Conservation (phyloP, 2,329 filamentous ascomycete genomes). For the Venturia oleaginea region DNA sequence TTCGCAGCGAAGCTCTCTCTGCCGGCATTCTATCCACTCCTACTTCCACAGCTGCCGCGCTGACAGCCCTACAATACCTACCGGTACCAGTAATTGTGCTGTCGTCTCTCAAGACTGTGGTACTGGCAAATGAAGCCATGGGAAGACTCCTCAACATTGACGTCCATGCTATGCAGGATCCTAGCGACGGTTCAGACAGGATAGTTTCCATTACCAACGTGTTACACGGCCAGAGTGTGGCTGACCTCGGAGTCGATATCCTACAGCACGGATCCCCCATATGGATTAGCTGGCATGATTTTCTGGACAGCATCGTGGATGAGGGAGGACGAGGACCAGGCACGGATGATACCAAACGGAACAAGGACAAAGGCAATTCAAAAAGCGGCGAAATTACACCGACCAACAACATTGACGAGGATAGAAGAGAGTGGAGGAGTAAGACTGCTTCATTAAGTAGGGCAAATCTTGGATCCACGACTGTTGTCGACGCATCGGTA, state of each 20-base stretch:
- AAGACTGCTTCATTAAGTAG: slow-evolving; percentile 22
- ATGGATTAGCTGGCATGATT: slow-evolving; percentile 43
- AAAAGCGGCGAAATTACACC: slow-evolving; percentile 13
- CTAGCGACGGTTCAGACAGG: slow-evolving; percentile 23
- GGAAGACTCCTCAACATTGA: slow-evolving; percentile 57
- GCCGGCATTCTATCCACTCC: neutral
- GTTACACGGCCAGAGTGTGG: slow-evolving; percentile 56
- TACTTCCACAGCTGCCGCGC: slow-evolving; percentile 27
- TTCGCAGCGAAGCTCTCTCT: slow-evolving; percentile 12
- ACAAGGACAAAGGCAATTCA: slow-evolving; percentile 15
- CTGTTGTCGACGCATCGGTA: slow-evolving; percentile 51
- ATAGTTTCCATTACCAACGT: slow-evolving; percentile 44
- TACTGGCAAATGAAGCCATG: slow-evolving; percentile 69
- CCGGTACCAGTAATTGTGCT: slow-evolving; percentile 64
- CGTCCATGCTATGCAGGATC: slow-evolving; percentile 27
- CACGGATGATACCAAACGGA: slow-evolving; percentile 4
- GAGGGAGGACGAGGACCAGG: slow-evolving; percentile 21
- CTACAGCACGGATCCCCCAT: slow-evolving; percentile 54
- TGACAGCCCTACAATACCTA: slow-evolving; percentile 63
- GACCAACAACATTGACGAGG: slow-evolving; percentile 22
- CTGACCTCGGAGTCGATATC: slow-evolving; percentile 65
- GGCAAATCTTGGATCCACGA: slow-evolving; percentile 30
- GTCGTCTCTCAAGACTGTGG: slow-evolving; percentile 58
- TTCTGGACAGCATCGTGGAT: slow-evolving; percentile 35
- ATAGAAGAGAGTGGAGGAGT: slow-evolving; percentile 17